Conservation (phyloP, 306 rosid species). For the Cucurbita ficifolia region DNA sequence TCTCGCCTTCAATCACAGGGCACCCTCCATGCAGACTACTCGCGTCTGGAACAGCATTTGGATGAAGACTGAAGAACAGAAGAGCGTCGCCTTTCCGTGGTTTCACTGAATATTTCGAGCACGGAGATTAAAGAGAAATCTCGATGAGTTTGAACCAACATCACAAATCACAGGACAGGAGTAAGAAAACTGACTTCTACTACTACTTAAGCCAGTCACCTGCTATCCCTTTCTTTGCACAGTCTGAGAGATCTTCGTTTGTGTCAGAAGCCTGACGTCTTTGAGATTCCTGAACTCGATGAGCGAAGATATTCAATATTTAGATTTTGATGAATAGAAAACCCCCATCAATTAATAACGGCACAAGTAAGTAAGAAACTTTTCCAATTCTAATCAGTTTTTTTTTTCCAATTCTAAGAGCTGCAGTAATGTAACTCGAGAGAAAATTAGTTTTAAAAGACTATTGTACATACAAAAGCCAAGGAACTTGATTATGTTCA, state of each 20-base stretch:
- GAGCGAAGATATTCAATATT: constrained; percentile 6
- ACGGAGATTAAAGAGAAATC: constrained; percentile 5
- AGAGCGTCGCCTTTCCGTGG: constrained; percentile 95
- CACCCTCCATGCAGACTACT: constrained; percentile 93
- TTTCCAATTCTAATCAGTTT: not conserved
- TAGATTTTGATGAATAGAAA: constrained; percentile 2
- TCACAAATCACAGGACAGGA: not conserved
- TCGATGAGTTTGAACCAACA: constrained; percentile 3
- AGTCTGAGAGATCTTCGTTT: constrained; percentile 59
- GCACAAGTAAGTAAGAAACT: not conserved
- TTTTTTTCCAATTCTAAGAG: not conserved
- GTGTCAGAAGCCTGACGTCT: constrained; percentile 43
- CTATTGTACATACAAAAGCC: not conserved
- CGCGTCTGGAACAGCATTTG: constrained; percentile 59
- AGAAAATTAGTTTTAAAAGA: not conserved
- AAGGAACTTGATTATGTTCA: not conserved
- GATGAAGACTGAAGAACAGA: constrained; percentile 83
- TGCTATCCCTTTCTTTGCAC: constrained; percentile 86
- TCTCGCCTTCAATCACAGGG: constrained; percentile 94
- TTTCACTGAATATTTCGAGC: constrained; percentile 40
- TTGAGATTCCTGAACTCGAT: constrained; percentile 34
- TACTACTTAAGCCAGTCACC: constrained; percentile 28
- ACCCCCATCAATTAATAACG: not conserved
- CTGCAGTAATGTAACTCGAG: not conserved
- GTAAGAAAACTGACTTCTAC: not conserved